Percentiles rank a stretch among this genome's conserved stretches.
These are phyloP conservation scores for Fusarium irregulare DNA, from an alignment of 2,329 filamentous ascomycete genomes.

Conservation along the genomic window DNA sequence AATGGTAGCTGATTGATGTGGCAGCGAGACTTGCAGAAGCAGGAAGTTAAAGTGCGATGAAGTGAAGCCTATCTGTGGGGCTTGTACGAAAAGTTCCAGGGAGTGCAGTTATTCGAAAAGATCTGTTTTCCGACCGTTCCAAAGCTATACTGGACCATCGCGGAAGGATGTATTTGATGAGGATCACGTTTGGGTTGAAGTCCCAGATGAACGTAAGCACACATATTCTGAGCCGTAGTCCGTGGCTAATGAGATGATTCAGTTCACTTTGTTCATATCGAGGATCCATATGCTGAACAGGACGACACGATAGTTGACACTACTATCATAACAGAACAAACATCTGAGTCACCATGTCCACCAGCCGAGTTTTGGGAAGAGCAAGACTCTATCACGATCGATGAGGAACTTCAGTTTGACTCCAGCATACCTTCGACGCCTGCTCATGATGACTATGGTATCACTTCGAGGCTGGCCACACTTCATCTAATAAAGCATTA, in stretches of 20 bases:
- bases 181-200: constrained; percentile 33
- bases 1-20: background rate
- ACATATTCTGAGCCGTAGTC: too few species aligned
- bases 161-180: constrained; percentile 4
- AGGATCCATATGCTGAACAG: constrained; percentile 9
- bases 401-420: accelerated
- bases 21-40: constrained; percentile 37
- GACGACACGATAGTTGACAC: background rate
- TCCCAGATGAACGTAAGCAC: constrained; percentile 35
- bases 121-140: constrained; percentile 34
- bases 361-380: background rate
- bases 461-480: background rate
- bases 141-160: background rate
- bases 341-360: background rate
- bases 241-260: accelerated
- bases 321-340: background rate
- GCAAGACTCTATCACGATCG: background rate
- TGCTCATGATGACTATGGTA: background rate
- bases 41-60: constrained; percentile 47
- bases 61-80: constrained; percentile 35
- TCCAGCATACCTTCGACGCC: accelerated
- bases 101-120: constrained; percentile 30
- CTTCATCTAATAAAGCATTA: constrained; percentile 35
- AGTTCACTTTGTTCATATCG: constrained; percentile 37
- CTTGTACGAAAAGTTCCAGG: constrained; percentile 33